Percentiles rank a stretch among this genome's conserved stretches.
Conservation (phyloP, 345 rosid genomes). For the Hibiscus tridactylites region DNA sequence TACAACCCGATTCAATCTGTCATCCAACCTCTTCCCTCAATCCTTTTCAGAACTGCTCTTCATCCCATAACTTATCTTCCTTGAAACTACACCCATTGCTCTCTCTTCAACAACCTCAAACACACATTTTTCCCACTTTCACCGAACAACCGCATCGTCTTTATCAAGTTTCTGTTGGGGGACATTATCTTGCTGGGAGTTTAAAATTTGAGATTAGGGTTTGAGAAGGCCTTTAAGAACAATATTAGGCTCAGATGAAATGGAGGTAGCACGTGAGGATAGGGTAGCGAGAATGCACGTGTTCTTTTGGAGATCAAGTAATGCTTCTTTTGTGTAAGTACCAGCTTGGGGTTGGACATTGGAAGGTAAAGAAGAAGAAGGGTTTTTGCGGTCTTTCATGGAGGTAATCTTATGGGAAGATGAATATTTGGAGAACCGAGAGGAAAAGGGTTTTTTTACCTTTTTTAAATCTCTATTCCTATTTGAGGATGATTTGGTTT, state of each 20-base stretch:
- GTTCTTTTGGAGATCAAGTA: conserved; percentile 84
- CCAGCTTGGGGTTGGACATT: conserved; percentile 36
- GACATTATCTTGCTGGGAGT: conserved; percentile 19
- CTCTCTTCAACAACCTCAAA: conserved; percentile 53
- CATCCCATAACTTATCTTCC: conserved; percentile 85
- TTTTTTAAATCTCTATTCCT: neutral
- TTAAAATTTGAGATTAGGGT: conserved; percentile 27
- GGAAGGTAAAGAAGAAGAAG: conserved; percentile 30
- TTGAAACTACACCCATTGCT: conserved; percentile 11
- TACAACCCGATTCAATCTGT: conserved; percentile 33
- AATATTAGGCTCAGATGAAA: conserved; percentile 1
- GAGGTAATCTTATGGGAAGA: conserved; percentile 56
- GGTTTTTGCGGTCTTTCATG: conserved; percentile 42
- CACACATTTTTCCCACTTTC: conserved; percentile 46
- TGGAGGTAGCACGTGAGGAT: conserved; percentile 9
- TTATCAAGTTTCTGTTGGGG: neutral
- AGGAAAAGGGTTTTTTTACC: neutral
- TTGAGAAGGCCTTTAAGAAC: conserved; percentile 21
- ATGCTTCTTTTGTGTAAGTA: conserved; percentile 71
- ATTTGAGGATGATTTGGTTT: conserved; percentile 21
- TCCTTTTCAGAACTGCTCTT: conserved; percentile 84
- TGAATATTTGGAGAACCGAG: conserved; percentile 27
- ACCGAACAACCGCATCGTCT: conserved; percentile 37
- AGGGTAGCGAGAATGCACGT: conserved; percentile 53
- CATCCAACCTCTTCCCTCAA: conserved; percentile 78